phyloP scores from a whole-genome alignment of 352 stramenopile genomes.

The Globisporangium cylindrosporum region DNA sequence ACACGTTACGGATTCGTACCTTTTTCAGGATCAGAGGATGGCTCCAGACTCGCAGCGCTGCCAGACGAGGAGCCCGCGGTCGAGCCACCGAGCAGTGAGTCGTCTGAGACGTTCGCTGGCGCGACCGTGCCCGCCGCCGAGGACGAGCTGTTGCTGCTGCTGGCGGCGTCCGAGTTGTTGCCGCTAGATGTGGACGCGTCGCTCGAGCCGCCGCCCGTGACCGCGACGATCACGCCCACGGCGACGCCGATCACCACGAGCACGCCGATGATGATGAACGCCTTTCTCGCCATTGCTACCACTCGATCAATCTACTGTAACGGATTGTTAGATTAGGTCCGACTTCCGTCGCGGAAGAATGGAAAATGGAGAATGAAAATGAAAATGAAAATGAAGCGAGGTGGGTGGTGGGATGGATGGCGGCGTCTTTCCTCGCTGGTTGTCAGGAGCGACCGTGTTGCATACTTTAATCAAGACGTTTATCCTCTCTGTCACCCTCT shows the following conservation, averaged over 20 bases:
- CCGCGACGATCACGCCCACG: slow-evolving; percentile 63
- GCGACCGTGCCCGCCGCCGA: slow-evolving; percentile 12
- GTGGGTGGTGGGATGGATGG: not conserved
- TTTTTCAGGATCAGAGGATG: slow-evolving; percentile 56
- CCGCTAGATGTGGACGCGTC: slow-evolving; percentile 30
- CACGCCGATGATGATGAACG: slow-evolving; percentile 64
- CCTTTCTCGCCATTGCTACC: slow-evolving; percentile 40
- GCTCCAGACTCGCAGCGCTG: slow-evolving; percentile 32
- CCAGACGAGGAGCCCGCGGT: slow-evolving; percentile 23
- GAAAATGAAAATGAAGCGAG: slow-evolving; percentile 6
- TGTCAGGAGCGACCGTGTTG: not conserved
- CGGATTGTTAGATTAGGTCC: not conserved
- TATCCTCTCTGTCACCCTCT: not conserved
- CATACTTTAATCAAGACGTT: slow-evolving; percentile 8
- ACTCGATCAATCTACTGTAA: not conserved
- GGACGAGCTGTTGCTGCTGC: slow-evolving; percentile 14
- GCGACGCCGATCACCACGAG: slow-evolving; percentile 65
- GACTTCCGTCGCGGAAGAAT: slow-evolving; percentile 19
- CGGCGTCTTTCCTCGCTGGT: not conserved
- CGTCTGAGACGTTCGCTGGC: slow-evolving; percentile 46
- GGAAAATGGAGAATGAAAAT: not conserved
- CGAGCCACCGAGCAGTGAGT: slow-evolving; percentile 27
- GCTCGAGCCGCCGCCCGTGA: slow-evolving; percentile 35
- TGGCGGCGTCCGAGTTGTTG: slow-evolving; percentile 11
- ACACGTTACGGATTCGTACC: slow-evolving; percentile 1